Percentiles rank a stretch among this genome's conserved stretches.
Conservation (phyloP, 805 yeast species). For the Candida boleticola region DNA sequence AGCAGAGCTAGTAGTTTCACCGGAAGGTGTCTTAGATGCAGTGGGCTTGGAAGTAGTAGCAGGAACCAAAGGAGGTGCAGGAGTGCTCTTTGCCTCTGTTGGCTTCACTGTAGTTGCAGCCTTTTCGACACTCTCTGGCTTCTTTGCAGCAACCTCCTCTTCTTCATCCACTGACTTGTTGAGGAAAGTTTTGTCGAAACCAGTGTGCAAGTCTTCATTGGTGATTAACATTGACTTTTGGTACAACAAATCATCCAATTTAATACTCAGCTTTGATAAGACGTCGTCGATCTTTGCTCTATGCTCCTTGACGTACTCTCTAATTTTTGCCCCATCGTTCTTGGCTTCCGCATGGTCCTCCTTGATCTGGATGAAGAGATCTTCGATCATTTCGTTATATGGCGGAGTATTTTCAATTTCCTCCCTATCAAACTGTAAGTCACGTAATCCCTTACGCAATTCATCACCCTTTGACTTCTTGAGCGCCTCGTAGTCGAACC, state of each 20-base stretch:
- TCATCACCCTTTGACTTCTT: conserved; percentile 37
- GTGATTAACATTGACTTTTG: conserved; percentile 78
- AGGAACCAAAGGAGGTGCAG: conserved; percentile 5
- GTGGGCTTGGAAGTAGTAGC: background rate
- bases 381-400: conserved; percentile 91
- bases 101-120: background rate
- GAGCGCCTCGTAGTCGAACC: conserved; percentile 45
- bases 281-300: conserved; percentile 68
- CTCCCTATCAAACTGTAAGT: conserved; percentile 32
- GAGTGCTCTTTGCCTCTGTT: conserved; percentile 4
- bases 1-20: background rate
- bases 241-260: conserved; percentile 61
- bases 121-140: conserved; percentile 5
- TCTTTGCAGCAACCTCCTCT: conserved; percentile 21
- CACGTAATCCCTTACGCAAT: conserved; percentile 44
- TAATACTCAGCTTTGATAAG: conserved; percentile 59
- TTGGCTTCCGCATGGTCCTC: conserved; percentile 55
- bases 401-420: conserved; percentile 51
- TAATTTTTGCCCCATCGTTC: conserved; percentile 30
- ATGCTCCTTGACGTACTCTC: conserved; percentile 53
- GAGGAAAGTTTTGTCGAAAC: conserved; percentile 82
- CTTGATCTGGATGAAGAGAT: conserved; percentile 73
- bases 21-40: background rate
- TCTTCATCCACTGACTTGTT: conserved; percentile 50
- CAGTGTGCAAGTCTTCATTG: conserved; percentile 88